Evolutionary conservation across 345 rosid species (phyloP), one percentile per base, ranked within the genome.

Genomic region (Schrenkiella parvula): DNA sequence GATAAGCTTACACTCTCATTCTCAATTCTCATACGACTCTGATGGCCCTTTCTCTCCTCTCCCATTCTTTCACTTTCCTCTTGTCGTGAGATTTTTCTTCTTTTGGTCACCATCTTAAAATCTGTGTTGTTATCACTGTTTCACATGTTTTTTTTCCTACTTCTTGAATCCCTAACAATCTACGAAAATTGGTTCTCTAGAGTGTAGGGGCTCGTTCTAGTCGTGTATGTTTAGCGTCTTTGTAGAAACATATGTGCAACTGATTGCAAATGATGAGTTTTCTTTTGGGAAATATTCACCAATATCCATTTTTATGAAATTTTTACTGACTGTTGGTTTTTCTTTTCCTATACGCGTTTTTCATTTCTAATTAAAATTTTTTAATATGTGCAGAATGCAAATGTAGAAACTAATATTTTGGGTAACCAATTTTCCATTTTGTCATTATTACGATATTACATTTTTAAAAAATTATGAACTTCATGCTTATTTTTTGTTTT

Each of bases 61-160:
- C 66, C 1, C 53, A 51, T 52, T 71, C 61, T 48, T 46, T 70
- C 60, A 47, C 60, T 61, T 48, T 48, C 67, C 48, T 31, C 18
- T 34, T 50, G 50, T 13, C 68, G 34, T 50, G 75, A 48, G 68
- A 25, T 44, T 37, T 39, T 12, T 46, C 43, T 14, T 2, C 0
- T 64, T 31, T 4, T 4, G 8, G 65, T 44, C 37, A 34, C 37
- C 38, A 35, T 43, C 55, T 47, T 8, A 25, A 19, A 37, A 14
- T 39, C 17, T 19, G 68, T 61, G 55, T 52, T 72, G 71, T 64
- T 63, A 42, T 31, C 35, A 52, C 70, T 53, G 63, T 51, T n/a
- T 72, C 46, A 5, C 26, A 31, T 50, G 56, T 60, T 37, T 23
- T 47, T 29, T 37, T 38, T 12, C 11, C 25, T 28, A 6, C 18